These are phyloP conservation scores for Ajuga chamaepitys DNA, from an alignment of 257 asterid genomes.

Conservation along the genomic window DNA sequence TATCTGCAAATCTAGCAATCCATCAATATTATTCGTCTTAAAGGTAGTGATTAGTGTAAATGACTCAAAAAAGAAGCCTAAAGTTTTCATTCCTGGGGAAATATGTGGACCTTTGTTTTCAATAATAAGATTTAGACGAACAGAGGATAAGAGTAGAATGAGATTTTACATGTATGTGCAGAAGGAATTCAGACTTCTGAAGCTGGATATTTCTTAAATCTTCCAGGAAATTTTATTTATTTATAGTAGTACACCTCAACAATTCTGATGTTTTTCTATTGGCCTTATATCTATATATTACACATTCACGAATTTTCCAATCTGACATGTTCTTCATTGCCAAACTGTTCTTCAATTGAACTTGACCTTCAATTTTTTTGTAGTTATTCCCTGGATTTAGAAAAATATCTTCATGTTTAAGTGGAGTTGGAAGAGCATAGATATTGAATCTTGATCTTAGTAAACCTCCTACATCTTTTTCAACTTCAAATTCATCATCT, in stretches of 20 bases:
- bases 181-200: neutral
- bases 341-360: no score
- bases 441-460: slow-evolving; percentile 52
- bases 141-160: no score
- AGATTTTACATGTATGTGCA: no score
- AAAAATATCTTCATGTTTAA: slow-evolving; percentile 56
- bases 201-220: slow-evolving; percentile 24
- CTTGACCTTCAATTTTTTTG: no score
- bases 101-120: no score
- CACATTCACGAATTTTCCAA: no score
- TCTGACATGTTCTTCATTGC: no score
- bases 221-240: neutral
- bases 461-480: slow-evolving; percentile 51
- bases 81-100: neutral
- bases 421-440: slow-evolving; percentile 65
- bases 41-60: neutral
- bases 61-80: no score
- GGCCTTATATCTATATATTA: neutral
- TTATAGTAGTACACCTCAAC: neutral
- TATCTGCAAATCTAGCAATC: slow-evolving; percentile 38
- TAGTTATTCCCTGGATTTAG: no score
- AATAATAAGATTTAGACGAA: no score
- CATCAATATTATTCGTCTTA: neutral
- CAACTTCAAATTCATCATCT: slow-evolving; percentile 59
- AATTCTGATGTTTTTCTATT: neutral